Base-by-base conservation (phyloP, 179 eudicot species). In the Corrigiola litoralis region DNA sequence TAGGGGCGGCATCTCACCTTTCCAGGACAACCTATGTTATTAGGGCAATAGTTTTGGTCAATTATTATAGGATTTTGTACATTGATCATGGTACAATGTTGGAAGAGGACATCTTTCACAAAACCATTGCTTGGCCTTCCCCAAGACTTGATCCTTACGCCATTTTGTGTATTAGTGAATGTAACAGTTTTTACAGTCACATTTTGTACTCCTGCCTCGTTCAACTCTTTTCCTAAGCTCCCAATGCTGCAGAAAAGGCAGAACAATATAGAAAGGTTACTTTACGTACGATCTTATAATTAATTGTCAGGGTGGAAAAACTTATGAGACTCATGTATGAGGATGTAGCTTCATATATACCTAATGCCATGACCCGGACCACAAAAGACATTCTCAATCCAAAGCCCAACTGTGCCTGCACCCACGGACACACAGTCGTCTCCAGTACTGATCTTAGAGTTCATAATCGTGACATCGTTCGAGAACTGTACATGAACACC, bases 361-460 rank as follows among this genome's bases (percentile, higher is more conserved):
- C 92, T 86, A 44, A 86, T 86, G 21, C 96, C 96, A 59, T 89
- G 94, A 32, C 96, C 96, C 1, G 94, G 96, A 14, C 90, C 96
- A 61, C 94, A 89, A 1, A 67, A 33, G 38, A 89, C 72, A 18
- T 65, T 70, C 5, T 68, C 75, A 4, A 80, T 84, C 70, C 73
- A 74, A 6, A 89, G 68, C 23, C 70, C 67, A 24, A 63, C 40
- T 3, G 84, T 75, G 51, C 94, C 96, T 16, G 63, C 34, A 18
- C 78, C 71, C 6, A 73, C 55, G 1, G 81, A 77, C 18, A 77
- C 68, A 27, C 81, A 77, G 44, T 73, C 81, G 27, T 77, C 81
- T 2, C 75, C 81, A 0, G 81, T 73, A 18, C 50, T 36, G 45
- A 73, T 78, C n/a, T 37, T 46, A 45, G 72, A 62, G 61, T 44